Base-by-base conservation (phyloP, 805 yeast species). In the Ogataea minuta region DNA sequence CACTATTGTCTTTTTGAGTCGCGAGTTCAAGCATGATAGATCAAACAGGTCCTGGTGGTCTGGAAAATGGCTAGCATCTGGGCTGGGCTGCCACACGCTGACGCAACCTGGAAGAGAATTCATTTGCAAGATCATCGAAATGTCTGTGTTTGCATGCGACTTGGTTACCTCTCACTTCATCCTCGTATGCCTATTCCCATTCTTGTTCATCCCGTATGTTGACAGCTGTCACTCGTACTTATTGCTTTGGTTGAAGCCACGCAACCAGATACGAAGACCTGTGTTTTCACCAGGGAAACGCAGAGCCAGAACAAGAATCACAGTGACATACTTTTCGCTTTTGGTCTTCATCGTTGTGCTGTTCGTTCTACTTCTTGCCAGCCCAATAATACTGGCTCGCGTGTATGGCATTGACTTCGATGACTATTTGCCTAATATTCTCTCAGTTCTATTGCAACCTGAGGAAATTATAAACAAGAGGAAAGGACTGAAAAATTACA, bases 31-130 rank as follows among this genome's bases (percentile, higher is more conserved):
- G 41, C 77, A 72, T 47, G 83, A 74, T 45, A 71, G 67, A 31
- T 63, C 85, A 0, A 84, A 81, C 50, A 57, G 74, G 25, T 81
- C 90, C 2, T 82, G 88, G 87, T 84, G 90, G 89, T 74, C 86
- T 9, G 89, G 90, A 0, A 76, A 71, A 40, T 84, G 91, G 91
- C 53, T 72, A 32, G 70, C 70, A 10, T 70, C 80, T 0, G 79
- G 79, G 0, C 64, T 82, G 31, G 87, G 89, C 0, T 76, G 81
- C 77, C 59, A 72, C 32, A 64, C 76, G 0, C 36, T 82, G 5
- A 64, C 80, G 2, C 89, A 81, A 46, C 89, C 89, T 1, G 43
- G 71, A 3, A 62, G 91, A 50, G 91, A 83, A 54, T 75, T 66
- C 36, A 40, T 75, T 15, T 81, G 86, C 41, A 84, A 84, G 50